A percentile compares a stretch with the other conserved stretches of the same genome.
These are phyloP conservation scores for Diaporthe longicolla DNA, from an alignment of 2,329 filamentous ascomycete species.

Conservation along the genomic window DNA sequence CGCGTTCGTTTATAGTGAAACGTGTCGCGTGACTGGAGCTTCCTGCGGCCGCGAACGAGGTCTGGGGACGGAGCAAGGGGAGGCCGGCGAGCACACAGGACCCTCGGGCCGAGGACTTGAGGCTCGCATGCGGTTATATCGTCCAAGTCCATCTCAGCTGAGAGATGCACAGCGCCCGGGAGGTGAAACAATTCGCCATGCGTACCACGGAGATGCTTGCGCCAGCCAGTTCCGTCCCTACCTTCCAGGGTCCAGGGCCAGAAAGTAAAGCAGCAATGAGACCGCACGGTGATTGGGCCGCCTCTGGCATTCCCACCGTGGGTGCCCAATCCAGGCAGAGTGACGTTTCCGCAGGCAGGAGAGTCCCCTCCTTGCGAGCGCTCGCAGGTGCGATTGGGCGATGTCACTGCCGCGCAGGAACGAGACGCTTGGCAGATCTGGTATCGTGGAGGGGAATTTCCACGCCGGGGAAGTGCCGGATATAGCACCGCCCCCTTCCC, in stretches of 20 bases:
- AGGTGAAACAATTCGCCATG: constrained; percentile 13
- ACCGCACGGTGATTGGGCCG: constrained; percentile 30
- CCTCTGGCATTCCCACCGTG: not conserved
- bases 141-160: not conserved
- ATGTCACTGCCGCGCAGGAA: constrained; percentile 33
- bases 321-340: constrained; percentile 26
- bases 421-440: constrained; percentile 33
- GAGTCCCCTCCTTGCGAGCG: not conserved
- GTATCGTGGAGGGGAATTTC: constrained; percentile 4
- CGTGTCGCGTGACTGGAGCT: constrained; percentile 33
- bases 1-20: constrained; percentile 26
- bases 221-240: not conserved
- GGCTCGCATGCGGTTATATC: constrained; percentile 15
- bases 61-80: not conserved
- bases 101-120: constrained; percentile 21
- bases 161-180: not conserved
- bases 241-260: constrained; percentile 1
- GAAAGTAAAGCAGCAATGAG: constrained; percentile 10
- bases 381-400: constrained; percentile 11
- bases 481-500: constrained; percentile 14
- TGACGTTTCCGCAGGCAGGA: not conserved
- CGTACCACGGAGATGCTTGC: not conserved
- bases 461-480: constrained; percentile 24
- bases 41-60: constrained; percentile 19
- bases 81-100: not conserved